Evolutionary conservation across 768 basidiomycete genomes (phyloP).

Genomic region (Mycena latifolia): DNA sequence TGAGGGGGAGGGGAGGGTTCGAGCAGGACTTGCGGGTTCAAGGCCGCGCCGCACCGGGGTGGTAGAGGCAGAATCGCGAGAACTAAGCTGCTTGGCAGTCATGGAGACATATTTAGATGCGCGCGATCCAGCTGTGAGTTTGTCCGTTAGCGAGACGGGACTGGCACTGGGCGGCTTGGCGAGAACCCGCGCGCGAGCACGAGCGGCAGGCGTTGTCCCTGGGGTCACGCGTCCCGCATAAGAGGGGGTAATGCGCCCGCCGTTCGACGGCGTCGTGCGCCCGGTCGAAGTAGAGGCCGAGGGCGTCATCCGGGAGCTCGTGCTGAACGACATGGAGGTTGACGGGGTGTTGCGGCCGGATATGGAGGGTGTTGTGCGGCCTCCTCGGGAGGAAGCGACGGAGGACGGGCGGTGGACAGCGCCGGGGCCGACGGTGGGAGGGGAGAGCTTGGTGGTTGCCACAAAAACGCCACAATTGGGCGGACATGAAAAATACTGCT

Average conservation of each 20-base stretch:
- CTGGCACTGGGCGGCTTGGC: slow-evolving; percentile 49
- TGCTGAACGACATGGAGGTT: slow-evolving; percentile 39
- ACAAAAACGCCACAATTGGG: slow-evolving; percentile 94
- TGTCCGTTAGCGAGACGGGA: slow-evolving; percentile 50
- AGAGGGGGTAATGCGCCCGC: slow-evolving; percentile 66
- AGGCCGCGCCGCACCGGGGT: slow-evolving; percentile 48
- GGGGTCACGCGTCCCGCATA: slow-evolving; percentile 53
- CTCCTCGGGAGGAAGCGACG: slow-evolving; percentile 79
- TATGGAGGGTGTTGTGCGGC: slow-evolving; percentile 70
- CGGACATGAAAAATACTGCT: slow-evolving; percentile 88
- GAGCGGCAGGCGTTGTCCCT: slow-evolving; percentile 52
- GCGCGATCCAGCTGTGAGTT: slow-evolving; percentile 85
- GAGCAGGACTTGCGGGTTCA: slow-evolving; percentile 43
- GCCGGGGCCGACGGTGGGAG: slow-evolving; percentile 74
- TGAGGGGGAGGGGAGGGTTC: slow-evolving; percentile 46
- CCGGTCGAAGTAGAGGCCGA: slow-evolving; percentile 51
- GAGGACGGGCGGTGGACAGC: slow-evolving; percentile 76
- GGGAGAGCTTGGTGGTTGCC: slow-evolving; percentile 82
- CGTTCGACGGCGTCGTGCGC: slow-evolving; percentile 54
- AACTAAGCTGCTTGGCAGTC: slow-evolving; percentile 85
- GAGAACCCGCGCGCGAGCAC: slow-evolving; percentile 41
- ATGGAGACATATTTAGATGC: slow-evolving; percentile 88
- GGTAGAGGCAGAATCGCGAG: slow-evolving; percentile 49
- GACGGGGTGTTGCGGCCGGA: slow-evolving; percentile 67
- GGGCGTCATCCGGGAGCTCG: slow-evolving; percentile 41